Conservation (phyloP, 805 yeast genomes). For the Candida germanica region DNA sequence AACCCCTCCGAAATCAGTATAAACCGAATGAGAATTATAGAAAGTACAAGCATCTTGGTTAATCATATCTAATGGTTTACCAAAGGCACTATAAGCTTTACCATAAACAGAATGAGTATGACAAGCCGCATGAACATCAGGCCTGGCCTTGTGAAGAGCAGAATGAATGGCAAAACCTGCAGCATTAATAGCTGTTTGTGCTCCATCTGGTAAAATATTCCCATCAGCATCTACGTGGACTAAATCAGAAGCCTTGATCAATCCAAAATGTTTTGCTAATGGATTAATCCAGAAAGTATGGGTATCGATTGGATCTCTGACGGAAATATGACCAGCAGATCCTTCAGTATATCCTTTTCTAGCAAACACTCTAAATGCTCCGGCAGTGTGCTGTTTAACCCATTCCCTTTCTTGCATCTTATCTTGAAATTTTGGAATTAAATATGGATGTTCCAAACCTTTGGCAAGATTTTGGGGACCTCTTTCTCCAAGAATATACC, state of each 20-base stretch:
- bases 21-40: conserved; percentile 64
- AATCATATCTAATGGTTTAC: conserved; percentile 61
- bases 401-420: conserved; percentile 49
- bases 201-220: conserved; percentile 37
- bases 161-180: conserved; percentile 43
- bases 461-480: conserved; percentile 61
- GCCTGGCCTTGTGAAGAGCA: conserved; percentile 37
- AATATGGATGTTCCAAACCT: conserved; percentile 41
- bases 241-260: conserved; percentile 37
- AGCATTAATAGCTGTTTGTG: conserved; percentile 36
- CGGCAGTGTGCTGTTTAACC: conserved; percentile 74
- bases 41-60: conserved; percentile 75
- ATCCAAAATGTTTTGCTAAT: conserved; percentile 66
- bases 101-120: conserved; percentile 41
- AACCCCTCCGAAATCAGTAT: conserved; percentile 72
- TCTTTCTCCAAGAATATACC: conserved; percentile 46
- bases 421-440: conserved; percentile 51
- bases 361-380: conserved; percentile 80
- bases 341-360: conserved; percentile 76
- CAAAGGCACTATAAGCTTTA: conserved; percentile 36
- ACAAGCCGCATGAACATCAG: conserved; percentile 40
- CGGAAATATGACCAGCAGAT: conserved; percentile 80
- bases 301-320: conserved; percentile 81
- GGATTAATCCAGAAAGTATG: conserved; percentile 89
- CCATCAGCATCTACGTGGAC: conserved; percentile 39